Base-by-base conservation (phyloP, 1,139 yeast genomes). In the Schwanniomyces etchellsii region DNA sequence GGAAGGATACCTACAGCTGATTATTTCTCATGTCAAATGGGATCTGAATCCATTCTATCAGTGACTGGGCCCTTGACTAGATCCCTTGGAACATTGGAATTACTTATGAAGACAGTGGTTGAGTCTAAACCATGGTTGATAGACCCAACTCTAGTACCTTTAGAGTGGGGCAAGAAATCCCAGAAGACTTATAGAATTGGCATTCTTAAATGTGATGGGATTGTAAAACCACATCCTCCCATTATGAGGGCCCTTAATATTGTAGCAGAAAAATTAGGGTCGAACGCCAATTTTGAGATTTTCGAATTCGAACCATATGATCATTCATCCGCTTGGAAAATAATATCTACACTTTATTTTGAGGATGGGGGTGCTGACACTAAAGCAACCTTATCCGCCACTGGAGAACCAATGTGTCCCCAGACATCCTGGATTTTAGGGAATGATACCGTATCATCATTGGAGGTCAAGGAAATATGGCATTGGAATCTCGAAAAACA, bases 21-120 rank as follows among this genome's bases (percentile, higher is more conserved):
- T 21, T 26, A 18, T 11, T 48, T 41, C 24, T 42, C 50, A 5
- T 5, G 6, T 16, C 26, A 5, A 7, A 16, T 15, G n/a, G 60
- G 60, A 15, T 53, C 58, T 27, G 71, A 63, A 35, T 48, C 63
- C 4, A 60, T 60, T 4, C 53, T 60, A 18, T 68, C 68, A 11
- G 70, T 64, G 24, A 57, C 64, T n/a, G 73, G 74, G 2, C 73
- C 73, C 7, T 52, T 67, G 54, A 54, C 72, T 2, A 48, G 57
- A 31, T 46, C 55, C 1, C 41, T 55, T 14, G 55, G 42, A 13
- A 47, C 45, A 22, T 38, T 55, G 16, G 56, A 53, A 20, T 40
- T 52, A 28, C 41, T 48, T 20, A 52, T 55, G 57, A 52, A 53
- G 26, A 38, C 47, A 2, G 42, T 52, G 23, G 44, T 54, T 24